Evolutionary conservation across 1,284 basidiomycete species (phyloP).

Genomic region (Meripilus lineatus): DNA sequence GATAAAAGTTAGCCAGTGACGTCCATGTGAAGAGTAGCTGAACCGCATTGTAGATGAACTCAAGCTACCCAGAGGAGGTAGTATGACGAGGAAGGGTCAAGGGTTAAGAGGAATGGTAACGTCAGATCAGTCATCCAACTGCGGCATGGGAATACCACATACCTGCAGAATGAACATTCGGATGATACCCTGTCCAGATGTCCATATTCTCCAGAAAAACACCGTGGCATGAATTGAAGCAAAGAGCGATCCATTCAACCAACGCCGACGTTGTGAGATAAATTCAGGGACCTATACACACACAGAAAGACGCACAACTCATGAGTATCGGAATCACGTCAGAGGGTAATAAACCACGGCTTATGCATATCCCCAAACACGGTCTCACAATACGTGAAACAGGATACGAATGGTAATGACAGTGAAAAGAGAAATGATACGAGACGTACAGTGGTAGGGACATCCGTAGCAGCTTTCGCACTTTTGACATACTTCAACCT

Average conservation of each 20-base stretch:
- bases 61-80: constrained; percentile 40
- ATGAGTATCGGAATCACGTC: no score
- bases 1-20: constrained; percentile 76
- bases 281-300: constrained; percentile 67
- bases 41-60: constrained; percentile 80
- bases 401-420: no score
- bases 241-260: constrained; percentile 87
- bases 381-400: no score
- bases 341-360: no score
- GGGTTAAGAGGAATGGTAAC: not conserved
- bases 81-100: not conserved
- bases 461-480: constrained; percentile 86
- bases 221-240: constrained; percentile 84
- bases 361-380: no score
- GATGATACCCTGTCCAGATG: constrained; percentile 85
- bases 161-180: constrained; percentile 79
- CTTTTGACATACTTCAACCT: constrained; percentile 89
- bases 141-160: constrained; percentile 15
- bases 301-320: no score
- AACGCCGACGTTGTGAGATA: constrained; percentile 86
- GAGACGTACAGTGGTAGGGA: constrained; percentile 66
- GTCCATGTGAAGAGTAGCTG: constrained; percentile 85
- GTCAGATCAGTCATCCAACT: not conserved
- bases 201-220: constrained; percentile 84
- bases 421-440: no score